Percentiles rank a stretch among this genome's conserved stretches.
phyloP scores from a whole-genome alignment of 495 filamentous ascomycete species.

The Hyaloscypha finlandica region DNA sequence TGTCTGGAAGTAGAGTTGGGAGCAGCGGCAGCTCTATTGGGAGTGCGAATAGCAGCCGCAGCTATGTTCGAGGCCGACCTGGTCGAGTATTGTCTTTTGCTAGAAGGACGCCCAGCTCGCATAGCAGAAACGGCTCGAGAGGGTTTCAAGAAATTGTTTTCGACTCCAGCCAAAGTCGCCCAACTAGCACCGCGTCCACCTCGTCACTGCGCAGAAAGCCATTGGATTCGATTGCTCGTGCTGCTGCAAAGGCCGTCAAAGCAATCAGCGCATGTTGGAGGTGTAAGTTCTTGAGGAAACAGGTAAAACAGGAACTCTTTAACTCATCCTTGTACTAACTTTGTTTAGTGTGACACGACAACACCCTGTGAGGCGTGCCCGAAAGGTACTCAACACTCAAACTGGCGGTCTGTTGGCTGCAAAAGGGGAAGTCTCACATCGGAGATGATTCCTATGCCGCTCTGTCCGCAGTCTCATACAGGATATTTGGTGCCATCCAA shows the following conservation, averaged over 20 bases:
- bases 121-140: not conserved
- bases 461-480: conserved; percentile 26
- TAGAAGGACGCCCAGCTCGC: conserved; percentile 1
- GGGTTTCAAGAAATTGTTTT: conserved; percentile 19
- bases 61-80: conserved; percentile 8
- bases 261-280: conserved; percentile 40
- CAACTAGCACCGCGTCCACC: conserved; percentile 1
- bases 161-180: conserved; percentile 6
- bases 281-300: conserved; percentile 39
- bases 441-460: conserved; percentile 30
- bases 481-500: not conserved
- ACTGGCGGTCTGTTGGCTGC: conserved; percentile 40
- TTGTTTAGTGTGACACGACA: conserved; percentile 35
- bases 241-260: conserved; percentile 17
- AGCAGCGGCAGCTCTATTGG: not conserved
- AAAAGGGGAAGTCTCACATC: conserved; percentile 35
- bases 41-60: conserved; percentile 8
- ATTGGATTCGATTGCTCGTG: conserved; percentile 14
- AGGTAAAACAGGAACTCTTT: conserved; percentile 24
- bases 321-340: not conserved
- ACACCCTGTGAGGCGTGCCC: conserved; percentile 37
- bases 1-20: conserved; percentile 13
- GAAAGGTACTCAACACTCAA: conserved; percentile 33
- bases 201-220: conserved; percentile 3
- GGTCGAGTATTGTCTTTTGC: not conserved